A percentile compares a stretch with the other conserved stretches of the same genome.
phyloP scores from a whole-genome alignment of 768 basidiomycete genomes.

The Suillus subaureus region DNA sequence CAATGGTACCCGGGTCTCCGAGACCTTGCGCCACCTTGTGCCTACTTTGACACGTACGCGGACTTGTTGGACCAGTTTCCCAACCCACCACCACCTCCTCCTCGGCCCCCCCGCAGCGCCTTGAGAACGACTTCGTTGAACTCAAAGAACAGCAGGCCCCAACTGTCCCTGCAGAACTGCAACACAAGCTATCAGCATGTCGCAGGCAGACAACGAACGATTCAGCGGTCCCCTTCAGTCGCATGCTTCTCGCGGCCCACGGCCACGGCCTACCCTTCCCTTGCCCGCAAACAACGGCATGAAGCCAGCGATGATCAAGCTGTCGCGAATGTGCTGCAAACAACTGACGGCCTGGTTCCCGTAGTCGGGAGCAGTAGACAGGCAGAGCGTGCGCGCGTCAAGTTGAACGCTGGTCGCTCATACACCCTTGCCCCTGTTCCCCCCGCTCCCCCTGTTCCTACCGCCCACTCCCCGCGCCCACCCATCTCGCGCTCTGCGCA shows the following conservation, averaged over 20 bases:
- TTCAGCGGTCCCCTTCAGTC: not conserved
- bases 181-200: not conserved
- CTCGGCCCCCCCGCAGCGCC: constrained; percentile 10
- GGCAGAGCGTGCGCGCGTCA: not conserved
- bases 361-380: constrained; percentile 9
- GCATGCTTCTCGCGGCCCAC: not conserved
- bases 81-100: constrained; percentile 11
- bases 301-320: constrained; percentile 1
- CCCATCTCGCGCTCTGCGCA: constrained; percentile 5
- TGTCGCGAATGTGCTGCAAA: not conserved
- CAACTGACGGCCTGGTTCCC: not conserved
- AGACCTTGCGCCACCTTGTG: not conserved
- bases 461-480: not conserved
- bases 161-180: not conserved
- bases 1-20: not conserved
- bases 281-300: not conserved
- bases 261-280: constrained; percentile 8
- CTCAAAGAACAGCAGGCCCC: not conserved
- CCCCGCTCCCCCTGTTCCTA: not conserved
- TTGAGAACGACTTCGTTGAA: constrained; percentile 9
- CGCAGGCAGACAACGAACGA: not conserved
- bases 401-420: constrained; percentile 1
- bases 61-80: constrained; percentile 19
- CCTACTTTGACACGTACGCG: not conserved
- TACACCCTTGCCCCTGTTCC: not conserved